Evolutionary conservation across 768 basidiomycete species (phyloP), one percentile per base, ranked within the genome.

Genomic region (Gelatoporia subvermispora): DNA sequence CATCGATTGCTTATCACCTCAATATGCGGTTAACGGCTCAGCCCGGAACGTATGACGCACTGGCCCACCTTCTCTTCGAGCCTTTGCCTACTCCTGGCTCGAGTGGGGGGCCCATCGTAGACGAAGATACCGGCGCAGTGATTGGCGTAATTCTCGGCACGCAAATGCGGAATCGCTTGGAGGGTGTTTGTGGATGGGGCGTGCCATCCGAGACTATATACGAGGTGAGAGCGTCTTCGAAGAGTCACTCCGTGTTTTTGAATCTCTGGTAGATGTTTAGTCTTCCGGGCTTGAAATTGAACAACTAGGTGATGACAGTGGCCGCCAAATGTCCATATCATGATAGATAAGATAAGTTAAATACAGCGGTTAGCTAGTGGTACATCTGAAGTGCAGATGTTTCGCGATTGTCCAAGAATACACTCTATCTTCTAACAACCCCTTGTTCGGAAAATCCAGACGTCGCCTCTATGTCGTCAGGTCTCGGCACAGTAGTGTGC

Each of bases 41-140:
- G 79, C 78, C 82, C 3, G 85, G 85, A 15, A 83, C 83, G n/a
- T 81, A 85, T 59, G 82, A 84, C 54, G 66, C 76, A 4, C 72
- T 87, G 9, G 73, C 76, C 1, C 76, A 81, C 54, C 60, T 87
- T 53, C 59, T 78, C 39, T 76, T 84, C 60, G 64, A 67, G 31
- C 74, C 76, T 2, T 58, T 76, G 8, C 84, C 84, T 11, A 77
- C 78, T 0, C 70, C 75, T 1, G 85, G 85, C 7, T 84, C 83
- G 17, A 85, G 83, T 48, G 85, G 85, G 3, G 84, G 83, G 1
- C 84, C 85, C 0, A 76, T 87, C 47, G 67, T 87, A 8, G 79
- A 83, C 48, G 72, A 74, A 52, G 71, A 77, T 51, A 77, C 65
- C 23, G 84, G 84, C 3, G 74, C 81, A 0, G 83, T 86, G 3